Base-by-base conservation (phyloP, 2,329 filamentous ascomycete genomes). In the Scytalidium sp. region DNA sequence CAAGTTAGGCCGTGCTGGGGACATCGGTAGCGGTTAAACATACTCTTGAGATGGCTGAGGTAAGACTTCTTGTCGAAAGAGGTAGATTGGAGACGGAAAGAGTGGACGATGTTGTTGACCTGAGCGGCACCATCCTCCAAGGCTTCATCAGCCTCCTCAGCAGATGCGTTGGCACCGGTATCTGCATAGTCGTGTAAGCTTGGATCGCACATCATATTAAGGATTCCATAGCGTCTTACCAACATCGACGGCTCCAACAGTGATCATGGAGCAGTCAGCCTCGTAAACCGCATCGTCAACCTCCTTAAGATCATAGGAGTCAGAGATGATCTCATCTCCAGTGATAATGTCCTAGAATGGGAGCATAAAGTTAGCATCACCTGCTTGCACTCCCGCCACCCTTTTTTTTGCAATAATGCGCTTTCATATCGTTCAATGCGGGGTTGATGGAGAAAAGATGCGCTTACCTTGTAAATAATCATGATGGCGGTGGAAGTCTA, bases 281-380 rank as follows among this genome's bases (percentile, higher is more conserved):
- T 97, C 93, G 77, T 88, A 97, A 64, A 88, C 84, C 61, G 88
- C 78, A 61, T 83, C 84, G 71, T 92, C 88, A 57, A 93, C 69
- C 71, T 87, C 79, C 78, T 89, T 90, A 69, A 95, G 73, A 63
- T 91, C 79, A 78, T 87, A 97, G 62, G 88, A 94, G 78, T 97
- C 93, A 67, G 94, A 95, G 84, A 97, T 85, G 72, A 99, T 82
- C 87, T 99, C 94, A 77, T 97, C 93, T 60, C 78, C 89, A 73
- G 83, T 88, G 74, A 97, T 71, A 64, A 94, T 75, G 71, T 99
- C 94, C 94, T 99, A 46, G 32, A 43, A 29, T 17, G 19, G 43
- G 19, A 25, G 47, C 20, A 23, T 32, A 49, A 40, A 15, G 47
- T 59, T 49, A 57, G 49, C 46, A 17, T 45, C n/a, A n/a, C n/a